phyloP scores from a whole-genome alignment of 495 filamentous ascomycete genomes.

The Penicillium diatomitis region DNA sequence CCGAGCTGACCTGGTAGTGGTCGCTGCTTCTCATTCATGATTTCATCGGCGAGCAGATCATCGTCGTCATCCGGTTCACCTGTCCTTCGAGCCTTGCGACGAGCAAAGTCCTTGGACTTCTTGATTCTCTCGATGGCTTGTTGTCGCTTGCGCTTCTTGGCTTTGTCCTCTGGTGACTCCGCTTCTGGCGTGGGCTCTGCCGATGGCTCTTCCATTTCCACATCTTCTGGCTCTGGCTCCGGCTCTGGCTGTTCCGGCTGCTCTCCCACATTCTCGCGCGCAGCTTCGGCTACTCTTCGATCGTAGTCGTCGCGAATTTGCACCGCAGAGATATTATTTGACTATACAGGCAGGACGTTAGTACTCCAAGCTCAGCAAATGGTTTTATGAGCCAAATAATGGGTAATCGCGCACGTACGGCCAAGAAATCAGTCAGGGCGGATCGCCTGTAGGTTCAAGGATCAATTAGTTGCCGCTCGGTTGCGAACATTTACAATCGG shows the following conservation, averaged over 20 bases:
- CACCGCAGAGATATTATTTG: constrained; percentile 81
- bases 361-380: no score
- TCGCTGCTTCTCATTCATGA: constrained; percentile 52
- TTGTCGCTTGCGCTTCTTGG: constrained; percentile 51
- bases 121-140: constrained; percentile 70
- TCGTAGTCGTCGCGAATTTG: constrained; percentile 64
- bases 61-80: constrained; percentile 43
- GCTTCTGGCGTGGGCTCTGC: constrained; percentile 11
- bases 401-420: constrained; percentile 36
- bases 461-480: constrained; percentile 7
- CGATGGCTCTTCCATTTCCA: no score
- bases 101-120: constrained; percentile 60
- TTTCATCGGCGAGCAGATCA: constrained; percentile 38
- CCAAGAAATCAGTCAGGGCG: constrained; percentile 73
- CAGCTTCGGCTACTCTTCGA: constrained; percentile 34
- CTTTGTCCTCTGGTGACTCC: constrained; percentile 41
- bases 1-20: constrained; percentile 76
- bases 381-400: background rate
- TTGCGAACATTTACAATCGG: background rate
- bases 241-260: constrained; percentile 13
- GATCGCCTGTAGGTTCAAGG: constrained; percentile 42
- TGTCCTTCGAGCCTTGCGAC: constrained; percentile 41
- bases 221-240: constrained; percentile 26
- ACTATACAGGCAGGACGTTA: constrained; percentile 30
- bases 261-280: constrained; percentile 23